Evolutionary conservation across 2,329 filamentous ascomycete genomes (phyloP).

Genomic region (Mollisia scopiformis): DNA sequence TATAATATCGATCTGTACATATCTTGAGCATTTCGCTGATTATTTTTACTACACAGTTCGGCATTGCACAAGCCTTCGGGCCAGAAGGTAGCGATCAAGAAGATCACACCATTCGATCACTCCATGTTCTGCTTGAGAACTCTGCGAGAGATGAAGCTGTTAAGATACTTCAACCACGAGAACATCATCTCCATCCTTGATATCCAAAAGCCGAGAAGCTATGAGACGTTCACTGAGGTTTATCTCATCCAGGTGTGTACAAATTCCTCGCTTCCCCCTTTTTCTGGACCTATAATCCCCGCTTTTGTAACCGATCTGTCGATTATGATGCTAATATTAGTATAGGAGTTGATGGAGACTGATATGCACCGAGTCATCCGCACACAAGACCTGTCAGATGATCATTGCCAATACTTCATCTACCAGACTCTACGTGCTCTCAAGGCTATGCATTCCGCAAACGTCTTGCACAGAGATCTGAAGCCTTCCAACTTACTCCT

Average conservation of each 20-base stretch:
- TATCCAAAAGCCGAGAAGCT: slow-evolving; percentile 96
- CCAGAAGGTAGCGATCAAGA: slow-evolving; percentile 99
- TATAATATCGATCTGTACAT: neutral
- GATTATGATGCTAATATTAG: slow-evolving; percentile 14
- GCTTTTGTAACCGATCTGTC: neutral
- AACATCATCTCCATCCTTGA: slow-evolving; percentile 99
- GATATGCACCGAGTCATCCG: slow-evolving; percentile 99
- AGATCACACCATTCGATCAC: slow-evolving; percentile 99
- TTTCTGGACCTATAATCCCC: neutral
- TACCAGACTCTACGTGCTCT: slow-evolving; percentile 97
- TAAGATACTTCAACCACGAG: slow-evolving; percentile 99
- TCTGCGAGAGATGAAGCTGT: slow-evolving; percentile 97
- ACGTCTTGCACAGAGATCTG: slow-evolving; percentile 94
- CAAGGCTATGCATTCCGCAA: slow-evolving; percentile 99
- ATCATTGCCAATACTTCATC: slow-evolving; percentile 99
- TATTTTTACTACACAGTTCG: slow-evolving; percentile 61
- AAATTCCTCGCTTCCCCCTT: neutral
- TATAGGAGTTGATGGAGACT: slow-evolving; percentile 96
- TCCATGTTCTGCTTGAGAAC: slow-evolving; percentile 98
- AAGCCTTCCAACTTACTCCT: slow-evolving; percentile 97
- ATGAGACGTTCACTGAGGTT: slow-evolving; percentile 95
- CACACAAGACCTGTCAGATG: slow-evolving; percentile 96
- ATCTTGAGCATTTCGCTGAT: neutral
- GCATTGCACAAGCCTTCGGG: slow-evolving; percentile 97
- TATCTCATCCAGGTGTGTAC: slow-evolving; percentile 89